Conservation (phyloP, 345 rosid species). For the Syzygium grande region DNA sequence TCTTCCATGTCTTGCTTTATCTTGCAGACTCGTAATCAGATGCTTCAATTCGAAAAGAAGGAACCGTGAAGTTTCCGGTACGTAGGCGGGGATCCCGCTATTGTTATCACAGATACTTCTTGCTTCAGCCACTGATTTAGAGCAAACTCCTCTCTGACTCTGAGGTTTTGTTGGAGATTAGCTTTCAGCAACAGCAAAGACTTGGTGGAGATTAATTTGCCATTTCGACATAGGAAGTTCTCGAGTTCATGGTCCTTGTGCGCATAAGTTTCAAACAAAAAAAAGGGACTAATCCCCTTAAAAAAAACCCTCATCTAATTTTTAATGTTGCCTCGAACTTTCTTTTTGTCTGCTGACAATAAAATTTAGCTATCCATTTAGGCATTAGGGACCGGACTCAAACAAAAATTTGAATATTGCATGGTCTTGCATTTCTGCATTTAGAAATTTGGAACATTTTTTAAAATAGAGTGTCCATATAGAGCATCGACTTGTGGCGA, state of each 20-base stretch:
- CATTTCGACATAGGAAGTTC: not conserved
- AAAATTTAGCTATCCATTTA: too few relatives aligned
- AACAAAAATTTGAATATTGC: too few relatives aligned
- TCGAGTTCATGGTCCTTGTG: not conserved
- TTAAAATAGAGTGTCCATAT: too few relatives aligned
- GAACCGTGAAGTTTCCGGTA: not conserved
- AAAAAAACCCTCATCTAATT: too few relatives aligned
- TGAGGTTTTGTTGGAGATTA: not conserved
- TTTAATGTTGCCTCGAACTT: too few relatives aligned
- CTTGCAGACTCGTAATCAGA: conserved; percentile 25
- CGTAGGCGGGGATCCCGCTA: too few relatives aligned
- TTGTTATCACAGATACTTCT: not conserved
- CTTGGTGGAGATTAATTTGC: not conserved
- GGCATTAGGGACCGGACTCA: too few relatives aligned
- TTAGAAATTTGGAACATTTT: too few relatives aligned
- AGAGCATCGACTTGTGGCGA: too few relatives aligned
- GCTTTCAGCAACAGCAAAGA: not conserved
- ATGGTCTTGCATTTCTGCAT: too few relatives aligned
- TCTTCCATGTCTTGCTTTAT: conserved; percentile 21
- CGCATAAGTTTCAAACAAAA: not conserved
- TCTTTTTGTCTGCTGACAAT: too few relatives aligned
- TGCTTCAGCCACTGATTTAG: not conserved
- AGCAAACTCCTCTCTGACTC: not conserved
- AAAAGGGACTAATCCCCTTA: not conserved
- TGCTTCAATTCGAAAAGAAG: conserved; percentile 49